Evolutionary conservation across 805 yeast genomes (phyloP), one percentile per base, ranked within the genome.

Genomic region (Candida easanensis): DNA sequence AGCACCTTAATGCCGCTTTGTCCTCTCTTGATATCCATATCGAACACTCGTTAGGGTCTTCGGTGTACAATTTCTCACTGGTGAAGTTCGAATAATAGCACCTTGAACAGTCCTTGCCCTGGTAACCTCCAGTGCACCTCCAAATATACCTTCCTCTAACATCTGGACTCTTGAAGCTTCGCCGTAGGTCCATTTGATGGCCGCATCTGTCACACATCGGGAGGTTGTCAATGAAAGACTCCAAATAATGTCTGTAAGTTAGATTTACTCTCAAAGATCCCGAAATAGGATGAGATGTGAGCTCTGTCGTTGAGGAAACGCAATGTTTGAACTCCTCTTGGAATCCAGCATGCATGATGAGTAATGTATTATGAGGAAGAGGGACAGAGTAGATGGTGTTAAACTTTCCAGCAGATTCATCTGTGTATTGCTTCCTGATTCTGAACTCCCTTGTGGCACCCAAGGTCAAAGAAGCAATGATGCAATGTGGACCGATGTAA

Each of bases 321-420:
- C 79, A 67, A 54, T 87, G 95, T 53, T 80, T 84, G 57, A 64
- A 86, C 39, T 76, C 77, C 50, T 86, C 95, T 57, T 86, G 95
- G 48, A 86, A 80, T 0, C 88, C 88, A 1, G 88, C 84, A 46
- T 82, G 80, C 95, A 86, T 85, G 3, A 86, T 62, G 3, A 85
- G 53, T 30, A 86, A 58, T 8, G 86, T 72, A 54, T 86, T 86
- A 58, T 86, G 89, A 0, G 87, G 84, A 3, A 82, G 56, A n/a
- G 80, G 82, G 1, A 82, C 68, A 22, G 84, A 64, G 57, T 71
- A 68, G 19, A 77, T 57, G 40, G 69, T 42, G 51, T 53, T 30
- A 26, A 48, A 45, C 11, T 51, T 60, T 2, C 46, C 46, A 3
- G 46, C 50, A 5, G 60, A 4, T 3, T 26, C 30, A 16, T 41